Evolutionary conservation across 345 rosid genomes (phyloP), one percentile per base, ranked within the genome.

Genomic region (Erodium maritimum): DNA sequence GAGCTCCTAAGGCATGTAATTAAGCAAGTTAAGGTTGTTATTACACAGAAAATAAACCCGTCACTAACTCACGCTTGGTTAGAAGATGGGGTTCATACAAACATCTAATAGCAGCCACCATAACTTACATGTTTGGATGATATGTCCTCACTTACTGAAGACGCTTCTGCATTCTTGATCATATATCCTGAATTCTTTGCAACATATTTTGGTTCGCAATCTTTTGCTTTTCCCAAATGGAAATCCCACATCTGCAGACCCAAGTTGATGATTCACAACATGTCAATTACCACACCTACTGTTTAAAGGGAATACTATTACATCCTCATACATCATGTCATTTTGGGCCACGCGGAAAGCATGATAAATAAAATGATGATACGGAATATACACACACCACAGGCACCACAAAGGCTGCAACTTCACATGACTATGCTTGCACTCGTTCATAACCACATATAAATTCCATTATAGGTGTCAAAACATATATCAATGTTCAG

Each of bases 221-320:
- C 71, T 68, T 87, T 80, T 60, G 64, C 63, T 54, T 67, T 76
- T 57, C 95, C 97, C 48, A 75, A 76, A 68, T 82, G 65, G 72
- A 87, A 87, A 77, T 90, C 97, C 97, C 95, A 90, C 79, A 85
- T 80, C 97, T 90, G 79, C 75, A 78, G 66, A 33, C 22, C 22
- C 46, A 34, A n/a, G 25, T 42, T 20, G 50, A 18, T 52, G 23
- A 9, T 50, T 23, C 33, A 33, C n/a, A 24, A 55, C 19, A 19
- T 10, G 29, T 22, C 5, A 53, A 25, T 6, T 16, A 42, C 19
- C 23, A 21, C 54, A 62, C 21, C 13, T 16, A 62, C 42, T 4
- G 21, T 48, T 19, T 0, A 12, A 16, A 37, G 21, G 17, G 23
- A 58, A 58, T 1, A 22, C 14, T 20, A 48, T 13, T 46, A 46